phyloP scores from a whole-genome alignment of 768 basidiomycete species.

The Erythrobasidium yunnanense region DNA sequence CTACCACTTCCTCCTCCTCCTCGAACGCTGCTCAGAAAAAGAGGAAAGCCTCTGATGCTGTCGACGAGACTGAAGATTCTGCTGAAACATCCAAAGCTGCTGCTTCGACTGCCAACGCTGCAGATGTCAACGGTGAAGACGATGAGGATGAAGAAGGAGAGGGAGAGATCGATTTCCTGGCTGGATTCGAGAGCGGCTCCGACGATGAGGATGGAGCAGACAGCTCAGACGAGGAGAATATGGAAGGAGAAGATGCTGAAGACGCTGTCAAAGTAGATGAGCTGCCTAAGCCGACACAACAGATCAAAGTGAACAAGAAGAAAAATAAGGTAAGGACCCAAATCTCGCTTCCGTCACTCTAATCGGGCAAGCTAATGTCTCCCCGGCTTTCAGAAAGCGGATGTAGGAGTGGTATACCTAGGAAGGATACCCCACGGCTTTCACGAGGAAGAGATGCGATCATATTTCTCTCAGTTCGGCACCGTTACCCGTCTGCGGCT shows the following conservation, averaged over 20 bases:
- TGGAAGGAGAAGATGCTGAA: no score
- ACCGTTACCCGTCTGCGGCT: conserved; percentile 73
- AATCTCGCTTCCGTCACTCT: not conserved
- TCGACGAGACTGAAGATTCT: not conserved
- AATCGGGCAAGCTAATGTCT: not conserved
- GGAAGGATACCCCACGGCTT: conserved; percentile 93
- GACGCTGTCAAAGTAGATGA: not conserved
- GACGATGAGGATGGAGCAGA: conserved; percentile 6
- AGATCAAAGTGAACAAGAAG: not conserved
- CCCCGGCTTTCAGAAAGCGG: not conserved
- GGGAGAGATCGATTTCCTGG: conserved; percentile 6
- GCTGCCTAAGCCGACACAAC: not conserved
- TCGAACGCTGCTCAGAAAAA: no score
- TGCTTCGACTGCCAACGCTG: not conserved
- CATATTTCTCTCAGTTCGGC: conserved; percentile 92
- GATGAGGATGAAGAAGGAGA: not conserved
- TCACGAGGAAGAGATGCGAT: conserved; percentile 84
- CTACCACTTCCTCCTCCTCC: no score
- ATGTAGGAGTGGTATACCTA: conserved; percentile 68
- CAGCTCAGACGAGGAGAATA: not conserved
- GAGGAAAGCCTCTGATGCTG: conserved; percentile 7
- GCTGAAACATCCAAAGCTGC: not conserved
- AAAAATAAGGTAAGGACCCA: not conserved
- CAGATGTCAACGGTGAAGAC: not conserved
- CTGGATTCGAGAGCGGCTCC: conserved; percentile 11